Evolutionary conservation across 495 filamentous ascomycete genomes (phyloP).

Genomic region (Penicillium arizonense): DNA sequence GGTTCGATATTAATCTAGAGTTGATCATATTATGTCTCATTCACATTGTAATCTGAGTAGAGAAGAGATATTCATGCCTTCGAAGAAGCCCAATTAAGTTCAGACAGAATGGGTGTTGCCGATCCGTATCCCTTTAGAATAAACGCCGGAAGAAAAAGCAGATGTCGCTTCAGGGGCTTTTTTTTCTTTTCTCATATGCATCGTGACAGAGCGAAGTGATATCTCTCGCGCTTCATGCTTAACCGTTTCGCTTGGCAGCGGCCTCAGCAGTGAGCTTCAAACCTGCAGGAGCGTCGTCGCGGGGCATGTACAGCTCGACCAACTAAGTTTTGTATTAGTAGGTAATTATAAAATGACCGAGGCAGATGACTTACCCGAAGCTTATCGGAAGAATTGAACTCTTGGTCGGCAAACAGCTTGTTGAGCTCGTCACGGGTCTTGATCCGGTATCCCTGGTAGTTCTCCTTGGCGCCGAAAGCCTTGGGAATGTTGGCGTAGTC

Average conservation of each 20-base stretch:
- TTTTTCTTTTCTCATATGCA: neutral
- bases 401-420: constrained; percentile 61
- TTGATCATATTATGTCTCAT: too few relatives aligned
- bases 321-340: constrained; percentile 52
- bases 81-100: too few relatives aligned
- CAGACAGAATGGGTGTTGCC: too few relatives aligned
- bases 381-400: constrained; percentile 53
- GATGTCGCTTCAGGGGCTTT: neutral
- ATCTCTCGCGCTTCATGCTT: constrained; percentile 12
- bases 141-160: neutral
- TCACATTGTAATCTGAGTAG: too few relatives aligned
- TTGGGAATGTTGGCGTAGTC: constrained; percentile 64
- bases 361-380: constrained; percentile 39
- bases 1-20: too few relatives aligned
- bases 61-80: too few relatives aligned
- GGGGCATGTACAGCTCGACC: constrained; percentile 85
- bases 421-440: constrained; percentile 70
- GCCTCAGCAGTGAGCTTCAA: constrained; percentile 63
- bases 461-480: constrained; percentile 64
- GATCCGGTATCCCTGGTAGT: constrained; percentile 64
- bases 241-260: constrained; percentile 67
- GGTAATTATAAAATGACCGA: neutral
- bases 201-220: neutral
- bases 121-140: neutral
- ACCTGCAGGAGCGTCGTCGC: constrained; percentile 71